Conservation (phyloP, 129 eudicot genomes). For the Logfia minima region DNA sequence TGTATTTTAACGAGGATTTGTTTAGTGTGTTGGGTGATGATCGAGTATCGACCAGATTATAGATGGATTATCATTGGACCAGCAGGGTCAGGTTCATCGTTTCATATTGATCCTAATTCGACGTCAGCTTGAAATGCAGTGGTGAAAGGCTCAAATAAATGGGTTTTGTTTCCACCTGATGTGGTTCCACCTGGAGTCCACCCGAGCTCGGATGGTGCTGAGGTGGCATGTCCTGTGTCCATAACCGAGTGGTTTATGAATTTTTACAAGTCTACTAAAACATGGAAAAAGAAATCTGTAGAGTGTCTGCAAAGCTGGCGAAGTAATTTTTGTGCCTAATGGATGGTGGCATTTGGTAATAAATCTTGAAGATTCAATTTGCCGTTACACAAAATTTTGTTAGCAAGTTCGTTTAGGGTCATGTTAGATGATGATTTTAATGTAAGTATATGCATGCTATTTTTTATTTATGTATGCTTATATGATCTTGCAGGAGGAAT, state of each 20-base stretch:
- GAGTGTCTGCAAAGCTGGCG: conserved; percentile 95
- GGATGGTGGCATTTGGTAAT: conserved; percentile 99
- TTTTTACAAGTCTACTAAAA: conserved; percentile 73
- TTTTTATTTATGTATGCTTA: neutral
- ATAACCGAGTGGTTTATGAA: conserved; percentile 98
- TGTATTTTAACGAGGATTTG: conserved; percentile 80
- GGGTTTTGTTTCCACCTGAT: conserved; percentile 94
- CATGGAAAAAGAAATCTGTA: conserved; percentile 77
- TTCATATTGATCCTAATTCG: conserved; percentile 96
- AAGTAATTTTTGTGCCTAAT: conserved; percentile 92
- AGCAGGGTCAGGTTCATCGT: conserved; percentile 95
- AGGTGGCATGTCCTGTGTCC: conserved; percentile 96
- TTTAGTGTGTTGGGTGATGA: conserved; percentile 77
- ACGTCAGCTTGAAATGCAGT: conserved; percentile 99
- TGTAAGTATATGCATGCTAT: neutral
- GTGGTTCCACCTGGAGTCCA: conserved; percentile 95
- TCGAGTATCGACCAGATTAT: conserved; percentile 96
- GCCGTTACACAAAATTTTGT: conserved; percentile 97
- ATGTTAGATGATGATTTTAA: neutral
- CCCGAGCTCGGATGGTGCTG: conserved; percentile 98
- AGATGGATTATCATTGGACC: conserved; percentile 98
- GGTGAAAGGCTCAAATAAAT: conserved; percentile 91
- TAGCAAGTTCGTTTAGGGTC: conserved; percentile 62
- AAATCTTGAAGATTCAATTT: conserved; percentile 89
- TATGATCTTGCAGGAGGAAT: conserved; percentile 71